Percentiles rank a stretch among this genome's conserved stretches.
These are phyloP conservation scores for Cryptosporidium andersoni DNA, from an alignment of 169 alveolate genomes.

Conservation along the genomic window DNA sequence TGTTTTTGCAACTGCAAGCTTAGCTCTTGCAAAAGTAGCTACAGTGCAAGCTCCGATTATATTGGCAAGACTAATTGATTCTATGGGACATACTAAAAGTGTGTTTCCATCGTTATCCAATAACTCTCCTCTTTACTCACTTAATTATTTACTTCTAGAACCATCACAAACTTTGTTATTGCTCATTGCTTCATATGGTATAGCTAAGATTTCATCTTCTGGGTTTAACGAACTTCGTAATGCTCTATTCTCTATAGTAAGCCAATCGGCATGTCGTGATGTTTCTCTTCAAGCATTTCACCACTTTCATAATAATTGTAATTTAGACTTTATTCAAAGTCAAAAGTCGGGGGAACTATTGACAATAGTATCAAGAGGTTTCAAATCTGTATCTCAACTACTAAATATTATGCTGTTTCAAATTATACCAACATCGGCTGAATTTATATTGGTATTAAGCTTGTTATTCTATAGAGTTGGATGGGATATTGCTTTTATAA, in stretches of 20 bases:
- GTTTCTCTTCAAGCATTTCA: constrained; percentile 72
- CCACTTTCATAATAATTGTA: constrained; percentile 71
- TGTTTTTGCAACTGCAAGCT: constrained; percentile 14
- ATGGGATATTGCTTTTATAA: constrained; percentile 79
- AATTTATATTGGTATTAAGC: constrained; percentile 81
- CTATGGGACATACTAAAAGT: constrained; percentile 5
- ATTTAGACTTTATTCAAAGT: constrained; percentile 78
- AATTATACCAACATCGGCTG: constrained; percentile 82
- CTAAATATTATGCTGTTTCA: constrained; percentile 76
- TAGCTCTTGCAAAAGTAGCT: constrained; percentile 73
- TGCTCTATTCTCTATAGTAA: constrained; percentile 75
- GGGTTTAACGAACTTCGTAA: constrained; percentile 76
- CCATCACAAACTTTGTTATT: background rate
- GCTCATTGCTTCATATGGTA: constrained; percentile 36
- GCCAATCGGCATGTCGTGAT: constrained; percentile 75
- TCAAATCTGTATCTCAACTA: constrained; percentile 72
- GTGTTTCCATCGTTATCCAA: background rate
- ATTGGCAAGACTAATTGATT: constrained; percentile 73
- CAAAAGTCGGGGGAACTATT: constrained; percentile 76
- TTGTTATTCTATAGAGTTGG: constrained; percentile 84
- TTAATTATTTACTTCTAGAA: background rate
- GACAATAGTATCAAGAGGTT: constrained; percentile 75
- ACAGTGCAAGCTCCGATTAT: constrained; percentile 77
- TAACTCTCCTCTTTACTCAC: background rate
- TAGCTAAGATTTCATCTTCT: constrained; percentile 69